Evolutionary conservation across 257 asterid genomes (phyloP).

Genomic region (Solanum arcanum): DNA sequence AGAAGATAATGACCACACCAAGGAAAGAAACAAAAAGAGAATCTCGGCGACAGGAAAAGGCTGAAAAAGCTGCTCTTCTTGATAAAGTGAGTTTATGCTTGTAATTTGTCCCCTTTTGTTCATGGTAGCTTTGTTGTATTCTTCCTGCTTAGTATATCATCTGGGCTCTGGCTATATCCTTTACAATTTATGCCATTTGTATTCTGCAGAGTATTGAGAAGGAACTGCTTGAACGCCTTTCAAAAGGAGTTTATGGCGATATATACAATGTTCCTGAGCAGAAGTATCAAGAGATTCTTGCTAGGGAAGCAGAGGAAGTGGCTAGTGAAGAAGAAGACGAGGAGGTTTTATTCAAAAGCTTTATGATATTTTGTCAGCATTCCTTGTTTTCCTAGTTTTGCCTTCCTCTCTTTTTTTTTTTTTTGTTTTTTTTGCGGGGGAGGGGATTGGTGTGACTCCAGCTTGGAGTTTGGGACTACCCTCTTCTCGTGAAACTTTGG

Average conservation of each 20-base stretch:
- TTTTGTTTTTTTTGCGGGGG: too few relatives aligned
- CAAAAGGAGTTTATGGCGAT: conserved; percentile 52
- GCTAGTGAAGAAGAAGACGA: conserved; percentile 52
- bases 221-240: conserved; percentile 78
- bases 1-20: conserved; percentile 79
- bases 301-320: conserved; percentile 26
- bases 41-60: conserved; percentile 84
- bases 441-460: background rate
- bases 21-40: conserved; percentile 73
- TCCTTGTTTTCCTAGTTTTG: background rate
- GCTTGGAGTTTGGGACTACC: background rate
- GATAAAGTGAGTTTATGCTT: conserved; percentile 40
- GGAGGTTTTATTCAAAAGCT: conserved; percentile 23
- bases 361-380: background rate
- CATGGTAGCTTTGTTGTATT: background rate
- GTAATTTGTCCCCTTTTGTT: background rate
- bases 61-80: conserved; percentile 70
- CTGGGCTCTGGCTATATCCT: background rate
- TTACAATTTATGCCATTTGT: background rate
- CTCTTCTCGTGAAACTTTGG: background rate
- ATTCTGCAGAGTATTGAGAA: conserved; percentile 67
- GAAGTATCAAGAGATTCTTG: conserved; percentile 50
- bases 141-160: background rate
- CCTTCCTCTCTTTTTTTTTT: background rate
- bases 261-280: conserved; percentile 56